These are phyloP conservation scores for Beauveria pseudobassiana DNA, from an alignment of 2,329 filamentous ascomycete genomes.

Conservation along the genomic window DNA sequence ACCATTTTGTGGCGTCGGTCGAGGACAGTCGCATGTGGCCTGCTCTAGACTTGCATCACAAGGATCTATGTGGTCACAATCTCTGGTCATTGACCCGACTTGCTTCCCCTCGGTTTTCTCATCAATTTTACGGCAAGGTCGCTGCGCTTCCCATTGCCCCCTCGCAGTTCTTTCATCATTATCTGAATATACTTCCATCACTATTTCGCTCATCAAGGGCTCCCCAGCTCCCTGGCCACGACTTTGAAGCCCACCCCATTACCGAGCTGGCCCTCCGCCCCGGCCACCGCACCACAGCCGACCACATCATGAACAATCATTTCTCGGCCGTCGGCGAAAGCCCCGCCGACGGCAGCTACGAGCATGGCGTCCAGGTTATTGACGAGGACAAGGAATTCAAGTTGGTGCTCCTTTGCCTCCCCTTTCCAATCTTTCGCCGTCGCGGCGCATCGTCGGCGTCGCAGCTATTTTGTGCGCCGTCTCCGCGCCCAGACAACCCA, in stretches of 20 bases:
- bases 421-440: conserved; percentile 9
- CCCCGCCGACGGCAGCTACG: conserved; percentile 61
- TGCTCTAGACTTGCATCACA: conserved; percentile 3
- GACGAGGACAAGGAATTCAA: conserved; percentile 86
- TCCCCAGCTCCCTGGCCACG: neutral
- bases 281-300: neutral
- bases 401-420: conserved; percentile 43
- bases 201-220: neutral
- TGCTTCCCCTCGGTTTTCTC: neutral
- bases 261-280: conserved; percentile 2
- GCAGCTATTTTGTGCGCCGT: conserved; percentile 1
- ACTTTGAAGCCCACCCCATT: neutral
- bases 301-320: conserved; percentile 63
- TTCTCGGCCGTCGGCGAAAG: conserved; percentile 66
- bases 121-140: neutral
- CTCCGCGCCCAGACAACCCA: neutral
- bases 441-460: neutral
- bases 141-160: too few relatives aligned
- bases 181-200: conserved; percentile 1
- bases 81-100: conserved; percentile 1
- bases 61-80: conserved; percentile 10
- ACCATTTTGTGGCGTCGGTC: conserved; percentile 6
- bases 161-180: neutral
- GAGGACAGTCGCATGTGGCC: conserved; percentile 3
- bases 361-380: conserved; percentile 94